A percentile compares a stretch with the other conserved stretches of the same genome.
phyloP scores from a whole-genome alignment of 805 yeast species.

The Hermanozyma aechmeae region DNA sequence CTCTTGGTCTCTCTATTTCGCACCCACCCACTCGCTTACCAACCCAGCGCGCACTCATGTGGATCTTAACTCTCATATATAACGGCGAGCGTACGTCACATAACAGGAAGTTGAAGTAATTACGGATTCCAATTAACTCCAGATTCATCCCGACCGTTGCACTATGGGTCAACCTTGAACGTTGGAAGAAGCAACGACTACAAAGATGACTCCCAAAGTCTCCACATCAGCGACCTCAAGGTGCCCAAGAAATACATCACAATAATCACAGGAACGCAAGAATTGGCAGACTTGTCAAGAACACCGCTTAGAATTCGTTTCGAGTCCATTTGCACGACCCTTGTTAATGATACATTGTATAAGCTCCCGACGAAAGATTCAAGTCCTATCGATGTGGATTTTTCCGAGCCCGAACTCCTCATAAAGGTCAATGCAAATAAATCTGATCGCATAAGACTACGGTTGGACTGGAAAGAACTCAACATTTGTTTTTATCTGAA shows the following conservation, averaged over 20 bases:
- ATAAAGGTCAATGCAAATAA: conserved; percentile 10
- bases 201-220: conserved; percentile 9
- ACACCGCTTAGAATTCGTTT: conserved; percentile 14
- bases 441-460: conserved; percentile 8
- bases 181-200: conserved; percentile 22
- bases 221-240: conserved; percentile 17
- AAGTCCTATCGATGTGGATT: conserved; percentile 4
- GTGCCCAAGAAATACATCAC: conserved; percentile 23
- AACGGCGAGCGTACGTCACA: conserved; percentile 2
- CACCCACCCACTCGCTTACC: no score
- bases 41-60: conserved; percentile 5
- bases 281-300: conserved; percentile 1
- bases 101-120: no score
- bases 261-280: conserved; percentile 7
- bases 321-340: conserved; percentile 21
- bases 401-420: conserved; percentile 3
- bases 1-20: no score
- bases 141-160: conserved; percentile 8
- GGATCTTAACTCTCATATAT: conserved; percentile 7
- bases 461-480: conserved; percentile 14
- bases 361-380: conserved; percentile 11
- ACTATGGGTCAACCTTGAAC: conserved; percentile 4
- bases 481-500: conserved; percentile 8
- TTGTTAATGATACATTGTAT: conserved; percentile 16
- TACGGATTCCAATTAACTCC: conserved; percentile 7